These are phyloP conservation scores for Metarhizium anisopliae DNA, from an alignment of 2,329 filamentous ascomycete species.

Conservation along the genomic window DNA sequence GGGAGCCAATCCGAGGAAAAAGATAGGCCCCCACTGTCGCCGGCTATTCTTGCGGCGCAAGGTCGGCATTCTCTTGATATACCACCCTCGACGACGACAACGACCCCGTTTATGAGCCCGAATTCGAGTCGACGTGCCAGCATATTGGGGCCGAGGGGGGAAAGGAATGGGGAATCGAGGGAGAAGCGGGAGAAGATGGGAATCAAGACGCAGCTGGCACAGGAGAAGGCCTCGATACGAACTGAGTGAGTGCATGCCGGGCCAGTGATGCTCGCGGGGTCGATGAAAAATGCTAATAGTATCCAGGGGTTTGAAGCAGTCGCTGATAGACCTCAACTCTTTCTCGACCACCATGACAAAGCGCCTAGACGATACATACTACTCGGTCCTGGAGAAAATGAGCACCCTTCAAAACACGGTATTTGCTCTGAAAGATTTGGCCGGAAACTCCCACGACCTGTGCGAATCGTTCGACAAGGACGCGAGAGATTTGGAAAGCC, in stretches of 20 bases:
- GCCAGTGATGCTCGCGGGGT: neutral
- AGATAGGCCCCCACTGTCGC: slow-evolving; percentile 9
- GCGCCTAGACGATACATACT: slow-evolving; percentile 66
- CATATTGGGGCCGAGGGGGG: slow-evolving; percentile 24
- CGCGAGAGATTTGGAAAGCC: slow-evolving; percentile 47
- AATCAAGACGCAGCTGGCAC: slow-evolving; percentile 33
- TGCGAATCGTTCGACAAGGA: slow-evolving; percentile 51
- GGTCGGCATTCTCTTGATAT: slow-evolving; percentile 35
- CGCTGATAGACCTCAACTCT: slow-evolving; percentile 44
- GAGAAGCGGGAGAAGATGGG: slow-evolving; percentile 27
- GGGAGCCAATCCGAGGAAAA: slow-evolving; percentile 20
- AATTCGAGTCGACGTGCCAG: slow-evolving; percentile 35
- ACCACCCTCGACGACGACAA: slow-evolving; percentile 35
- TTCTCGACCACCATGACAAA: slow-evolving; percentile 55
- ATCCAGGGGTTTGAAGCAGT: slow-evolving; percentile 40
- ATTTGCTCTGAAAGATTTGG: slow-evolving; percentile 56
- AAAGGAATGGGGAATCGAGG: slow-evolving; percentile 21
- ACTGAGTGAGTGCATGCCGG: slow-evolving; percentile 21
- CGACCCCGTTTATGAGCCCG: slow-evolving; percentile 33
- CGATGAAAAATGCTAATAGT: neutral
- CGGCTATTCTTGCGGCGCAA: slow-evolving; percentile 11
- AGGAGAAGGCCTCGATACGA: slow-evolving; percentile 17
- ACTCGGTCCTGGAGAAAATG: slow-evolving; percentile 61
- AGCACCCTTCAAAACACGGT: slow-evolving; percentile 56
- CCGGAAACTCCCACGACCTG: slow-evolving; percentile 48